phyloP scores from a whole-genome alignment of 768 basidiomycete species.

The Boletus eberwhitei region DNA sequence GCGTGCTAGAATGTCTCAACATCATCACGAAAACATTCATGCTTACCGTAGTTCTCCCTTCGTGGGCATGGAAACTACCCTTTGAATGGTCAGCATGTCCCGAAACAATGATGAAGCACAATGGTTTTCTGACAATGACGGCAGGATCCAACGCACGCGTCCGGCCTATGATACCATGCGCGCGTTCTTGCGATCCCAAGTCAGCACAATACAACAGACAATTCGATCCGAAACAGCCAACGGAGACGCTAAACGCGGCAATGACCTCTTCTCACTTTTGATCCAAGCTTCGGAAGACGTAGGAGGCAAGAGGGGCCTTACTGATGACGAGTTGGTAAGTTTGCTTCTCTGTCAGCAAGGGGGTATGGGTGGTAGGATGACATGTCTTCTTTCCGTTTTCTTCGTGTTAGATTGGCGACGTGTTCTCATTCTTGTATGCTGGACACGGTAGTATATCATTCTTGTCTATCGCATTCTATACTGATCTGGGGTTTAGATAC shows the following conservation, averaged over 20 bases:
- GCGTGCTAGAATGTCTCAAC: slow-evolving; percentile 8
- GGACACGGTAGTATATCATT: slow-evolving; percentile 45
- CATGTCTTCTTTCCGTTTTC: not conserved
- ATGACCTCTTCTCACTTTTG: slow-evolving; percentile 17
- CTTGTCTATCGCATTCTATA: not conserved
- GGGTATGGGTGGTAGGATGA: not conserved
- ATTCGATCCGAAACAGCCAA: slow-evolving; percentile 1
- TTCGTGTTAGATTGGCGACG: slow-evolving; percentile 46
- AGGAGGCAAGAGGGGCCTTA: slow-evolving; percentile 13
- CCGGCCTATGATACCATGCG: slow-evolving; percentile 19
- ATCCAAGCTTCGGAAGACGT: slow-evolving; percentile 14
- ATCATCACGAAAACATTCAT: slow-evolving; percentile 3
- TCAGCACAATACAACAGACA: slow-evolving; percentile 1
- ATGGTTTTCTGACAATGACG: not conserved
- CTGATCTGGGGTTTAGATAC: slow-evolving; percentile 20
- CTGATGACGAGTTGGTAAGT: slow-evolving; percentile 18
- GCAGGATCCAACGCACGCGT: slow-evolving; percentile 16
- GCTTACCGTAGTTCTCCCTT: slow-evolving; percentile 5
- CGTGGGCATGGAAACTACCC: slow-evolving; percentile 21
- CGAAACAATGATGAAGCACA: not conserved
- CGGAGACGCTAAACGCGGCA: not conserved
- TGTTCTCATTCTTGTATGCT: slow-evolving; percentile 50
- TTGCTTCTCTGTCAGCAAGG: not conserved
- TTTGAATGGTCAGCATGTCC: slow-evolving; percentile 7
- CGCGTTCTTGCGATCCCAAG: slow-evolving; percentile 16